Evolutionary conservation across 2,329 filamentous ascomycete species (phyloP), one percentile per base, ranked within the genome.

Genomic region (Aschersonia sp.): DNA sequence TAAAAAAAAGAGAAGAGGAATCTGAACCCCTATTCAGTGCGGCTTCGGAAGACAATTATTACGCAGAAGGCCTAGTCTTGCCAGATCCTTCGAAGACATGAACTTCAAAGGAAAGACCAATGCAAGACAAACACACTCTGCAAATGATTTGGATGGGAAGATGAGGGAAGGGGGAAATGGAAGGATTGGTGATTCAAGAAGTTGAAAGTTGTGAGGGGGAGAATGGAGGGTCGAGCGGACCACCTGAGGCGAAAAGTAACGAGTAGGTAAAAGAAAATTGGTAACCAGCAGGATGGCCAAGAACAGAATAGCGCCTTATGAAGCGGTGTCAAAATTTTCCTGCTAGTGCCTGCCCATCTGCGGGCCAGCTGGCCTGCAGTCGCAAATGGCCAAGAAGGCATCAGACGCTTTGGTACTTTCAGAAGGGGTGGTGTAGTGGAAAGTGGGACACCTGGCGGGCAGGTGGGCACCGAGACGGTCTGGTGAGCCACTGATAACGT

Each of bases 81-180:
- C 55, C 58, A 58, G 56, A 54, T 63, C 61, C 65, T 61, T 65
- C 60, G 60, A 66, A 67, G 64, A 67, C 65, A 31, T 60, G 61
- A 58, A 58, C 64, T 68, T 69, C 65, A 68, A 69, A 69, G 66
- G 64, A 70, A 65, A 62, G 62, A 68, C 64, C 60, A 69, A 66
- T 59, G 62, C 65, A 64, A 63, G 59, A 63, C 57, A 54, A 54
- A 58, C 51, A 53, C 56, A 59, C 60, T 59, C 57, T 55, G 51
- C 51, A 55, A 56, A 56, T 55, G 54, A 54, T 57, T 54, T 55
- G 56, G 55, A 56, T 48, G 47, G 55, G 47, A 55, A 59, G 53
- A 54, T 55, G 55, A 55, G 55, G 58, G 58, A 55, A 56, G 55
- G 52, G n/a, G 40, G n/a, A 20, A 20, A 12, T 43, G 10, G 10